Evolutionary conservation across 129 eudicot genomes (phyloP).

Genomic region (Flaveria robusta): DNA sequence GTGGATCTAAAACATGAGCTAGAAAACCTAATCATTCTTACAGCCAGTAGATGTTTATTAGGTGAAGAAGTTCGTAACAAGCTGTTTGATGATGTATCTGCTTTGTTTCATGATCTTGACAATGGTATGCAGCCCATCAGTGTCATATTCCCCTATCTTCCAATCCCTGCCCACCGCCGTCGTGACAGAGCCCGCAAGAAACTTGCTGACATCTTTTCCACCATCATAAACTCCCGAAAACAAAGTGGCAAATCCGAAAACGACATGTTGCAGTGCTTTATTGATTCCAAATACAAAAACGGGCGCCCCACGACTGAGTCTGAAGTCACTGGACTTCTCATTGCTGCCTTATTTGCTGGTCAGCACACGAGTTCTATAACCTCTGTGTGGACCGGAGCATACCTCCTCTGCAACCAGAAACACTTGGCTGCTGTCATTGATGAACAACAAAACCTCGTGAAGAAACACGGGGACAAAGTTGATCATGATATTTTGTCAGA

Average conservation of each 20-base stretch:
- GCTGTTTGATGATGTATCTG: constrained; percentile 92
- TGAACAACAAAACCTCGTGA: constrained; percentile 65
- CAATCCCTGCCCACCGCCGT: constrained; percentile 88
- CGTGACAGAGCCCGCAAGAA: constrained; percentile 88
- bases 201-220: constrained; percentile 63
- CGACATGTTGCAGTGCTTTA: constrained; percentile 87
- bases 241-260: constrained; percentile 61
- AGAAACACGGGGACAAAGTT: constrained; percentile 57
- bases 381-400: constrained; percentile 94
- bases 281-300: constrained; percentile 94
- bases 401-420: constrained; percentile 68
- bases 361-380: constrained; percentile 97
- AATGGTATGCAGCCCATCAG: constrained; percentile 98
- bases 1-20: constrained; percentile 87
- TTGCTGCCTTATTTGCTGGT: constrained; percentile 92
- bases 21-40: constrained; percentile 82
- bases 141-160: constrained; percentile 88
- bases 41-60: constrained; percentile 89
- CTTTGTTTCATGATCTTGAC: constrained; percentile 90
- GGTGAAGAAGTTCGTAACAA: constrained; percentile 92
- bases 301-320: constrained; percentile 80
- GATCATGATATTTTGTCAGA: constrained; percentile 83
- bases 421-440: constrained; percentile 63
- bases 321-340: constrained; percentile 86
- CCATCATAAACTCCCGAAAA: constrained; percentile 73